Evolutionary conservation across 208 protist species (phyloP).

Genomic region (Naegleria fowleri): DNA sequence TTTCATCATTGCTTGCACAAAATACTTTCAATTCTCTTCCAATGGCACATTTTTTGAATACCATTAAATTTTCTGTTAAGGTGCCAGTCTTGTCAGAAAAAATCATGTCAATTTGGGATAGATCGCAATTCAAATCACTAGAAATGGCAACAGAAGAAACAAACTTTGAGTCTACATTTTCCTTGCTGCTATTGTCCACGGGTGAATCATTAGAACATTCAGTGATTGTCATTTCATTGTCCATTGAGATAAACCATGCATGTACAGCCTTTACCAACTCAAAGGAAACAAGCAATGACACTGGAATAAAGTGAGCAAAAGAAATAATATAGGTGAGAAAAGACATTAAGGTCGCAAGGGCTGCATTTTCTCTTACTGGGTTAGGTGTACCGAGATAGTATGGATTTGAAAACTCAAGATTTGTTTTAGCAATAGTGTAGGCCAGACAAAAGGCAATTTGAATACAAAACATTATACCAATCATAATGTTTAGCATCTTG

Average conservation of each 20-base stretch:
- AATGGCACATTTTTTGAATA: slow-evolving; percentile 57
- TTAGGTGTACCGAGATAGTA: not conserved
- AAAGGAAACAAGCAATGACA: slow-evolving; percentile 28
- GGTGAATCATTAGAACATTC: not conserved
- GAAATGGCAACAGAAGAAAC: slow-evolving; percentile 8
- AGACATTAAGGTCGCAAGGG: not conserved
- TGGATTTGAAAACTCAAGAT: not conserved
- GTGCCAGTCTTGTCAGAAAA: slow-evolving; percentile 84
- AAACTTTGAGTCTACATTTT: not conserved
- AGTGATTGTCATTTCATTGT: not conserved
- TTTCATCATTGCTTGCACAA: not conserved
- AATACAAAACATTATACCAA: slow-evolving; percentile 23
- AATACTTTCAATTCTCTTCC: not conserved
- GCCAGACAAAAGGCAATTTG: not conserved
- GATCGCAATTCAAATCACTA: slow-evolving; percentile 31
- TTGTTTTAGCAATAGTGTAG: not conserved
- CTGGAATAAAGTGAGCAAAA: slow-evolving; percentile 7
- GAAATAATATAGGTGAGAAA: not conserved
- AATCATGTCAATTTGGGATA: slow-evolving; percentile 67
- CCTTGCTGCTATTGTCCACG: too few relatives aligned
- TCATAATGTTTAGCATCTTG: slow-evolving; percentile 29
- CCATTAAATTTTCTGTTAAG: slow-evolving; percentile 81
- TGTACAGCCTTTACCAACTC: slow-evolving; percentile 26
- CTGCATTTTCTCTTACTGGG: not conserved
- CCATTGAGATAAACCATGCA: not conserved